Base-by-base conservation (phyloP, 495 filamentous ascomycete species). In the Penicilliopsis zonata region DNA sequence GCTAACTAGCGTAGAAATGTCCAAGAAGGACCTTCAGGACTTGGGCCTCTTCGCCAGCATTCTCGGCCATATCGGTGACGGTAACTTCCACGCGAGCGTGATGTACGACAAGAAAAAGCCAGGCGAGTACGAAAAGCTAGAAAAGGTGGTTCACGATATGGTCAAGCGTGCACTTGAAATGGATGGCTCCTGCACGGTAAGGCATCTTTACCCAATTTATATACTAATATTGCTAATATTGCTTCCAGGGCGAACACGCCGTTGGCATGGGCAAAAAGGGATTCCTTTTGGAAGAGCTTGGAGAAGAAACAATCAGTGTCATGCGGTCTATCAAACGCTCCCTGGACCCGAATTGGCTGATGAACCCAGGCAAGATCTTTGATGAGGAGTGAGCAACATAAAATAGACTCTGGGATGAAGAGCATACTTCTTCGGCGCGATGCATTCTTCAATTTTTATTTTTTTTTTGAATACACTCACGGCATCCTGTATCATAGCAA, bases 291-390 rank as follows among this genome's bases (percentile, higher is more conserved):
- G 76, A 80, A 50, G 87, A 95, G 50, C 71, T 95, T n/a, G 86
- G 86, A 0, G 54, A 65, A 7, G 80, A 79, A 21, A 92, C 86
- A 0, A 67, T 95, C 29, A 75, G 67, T 13, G 76, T 90, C 13
- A 95, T 95, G 87, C 79, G 76, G 46, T 72, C 67, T 37, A 76
- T 95, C 53, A 94, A 94, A 60, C 48, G 57, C 1, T 74, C 82
- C n/a, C 58, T 95, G 31, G 87, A 95, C 63, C 87, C 87, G 1
- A 50, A 78, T 26, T 92, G 86, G 83, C 73, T 94, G 27, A 69
- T 94, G 73, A 94, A 94, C 40, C 86, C 86, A 2, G 86, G 83
- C 3, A 92, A 94, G 58, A 87, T 94, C 25, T 82, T 90, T 46
- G 83, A 90, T 21, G 35, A 59, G 31, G 30, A 31, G 7, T 4